A percentile compares a stretch with the other conserved stretches of the same genome.
phyloP scores from a whole-genome alignment of 441 rosid genomes.

The Adansonia grandidieri region DNA sequence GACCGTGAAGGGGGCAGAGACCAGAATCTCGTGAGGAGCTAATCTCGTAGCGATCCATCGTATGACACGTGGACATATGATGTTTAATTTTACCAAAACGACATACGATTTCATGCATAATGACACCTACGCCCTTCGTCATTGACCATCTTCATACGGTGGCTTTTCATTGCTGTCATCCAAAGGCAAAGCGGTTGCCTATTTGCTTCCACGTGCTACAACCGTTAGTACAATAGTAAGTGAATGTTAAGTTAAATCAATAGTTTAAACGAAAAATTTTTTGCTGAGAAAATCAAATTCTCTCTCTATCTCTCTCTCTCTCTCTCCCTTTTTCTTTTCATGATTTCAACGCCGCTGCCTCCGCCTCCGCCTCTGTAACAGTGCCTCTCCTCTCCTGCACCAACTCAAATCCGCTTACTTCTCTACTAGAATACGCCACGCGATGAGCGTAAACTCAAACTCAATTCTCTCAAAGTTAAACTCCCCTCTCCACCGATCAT shows the following conservation, averaged over 20 bases:
- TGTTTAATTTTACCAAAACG: slow-evolving; percentile 7
- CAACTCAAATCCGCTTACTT: slow-evolving; percentile 39
- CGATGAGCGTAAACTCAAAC: not conserved
- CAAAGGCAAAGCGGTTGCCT: not conserved
- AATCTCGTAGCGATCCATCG: slow-evolving; percentile 3
- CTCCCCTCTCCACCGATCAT: slow-evolving; percentile 29
- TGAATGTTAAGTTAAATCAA: no score
- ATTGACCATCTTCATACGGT: not conserved
- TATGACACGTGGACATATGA: not conserved
- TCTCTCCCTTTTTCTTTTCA: no score
- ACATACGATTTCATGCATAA: not conserved
- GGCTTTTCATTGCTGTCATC: not conserved
- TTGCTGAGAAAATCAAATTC: no score
- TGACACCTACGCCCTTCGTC: slow-evolving; percentile 22
- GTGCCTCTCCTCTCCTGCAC: slow-evolving; percentile 34
- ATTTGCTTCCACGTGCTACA: slow-evolving; percentile 8
- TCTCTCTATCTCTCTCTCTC: no score
- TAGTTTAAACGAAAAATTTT: no score
- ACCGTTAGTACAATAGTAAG: not conserved
- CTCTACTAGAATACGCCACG: slow-evolving; percentile 28
- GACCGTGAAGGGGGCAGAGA: slow-evolving; percentile 19
- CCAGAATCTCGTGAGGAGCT: slow-evolving; percentile 32
- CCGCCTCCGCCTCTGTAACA: slow-evolving; percentile 38
- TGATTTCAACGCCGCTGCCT: no score
- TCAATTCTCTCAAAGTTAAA: not conserved